Conservation (phyloP, 1,284 basidiomycete genomes). For the Moesziomyces sp. region DNA sequence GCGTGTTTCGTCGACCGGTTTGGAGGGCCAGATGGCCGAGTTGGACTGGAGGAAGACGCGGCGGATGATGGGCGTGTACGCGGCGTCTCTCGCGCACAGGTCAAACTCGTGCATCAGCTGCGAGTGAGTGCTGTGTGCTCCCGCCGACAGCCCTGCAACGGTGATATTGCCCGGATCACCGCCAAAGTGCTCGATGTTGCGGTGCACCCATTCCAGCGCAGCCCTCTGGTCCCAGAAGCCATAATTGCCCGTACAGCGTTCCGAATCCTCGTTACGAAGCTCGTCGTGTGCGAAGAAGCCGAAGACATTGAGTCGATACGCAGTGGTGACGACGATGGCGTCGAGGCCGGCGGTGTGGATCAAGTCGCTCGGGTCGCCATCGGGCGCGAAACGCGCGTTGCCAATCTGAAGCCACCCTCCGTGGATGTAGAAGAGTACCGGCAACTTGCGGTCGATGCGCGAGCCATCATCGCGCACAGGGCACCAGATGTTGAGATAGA, state of each 20-base stretch:
- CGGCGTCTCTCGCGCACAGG: constrained; percentile 4
- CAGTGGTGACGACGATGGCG: constrained; percentile 37
- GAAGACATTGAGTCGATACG: constrained; percentile 47
- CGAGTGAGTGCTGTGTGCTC: constrained; percentile 64
- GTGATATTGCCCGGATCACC: constrained; percentile 63
- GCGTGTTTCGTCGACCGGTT: constrained; percentile 27
- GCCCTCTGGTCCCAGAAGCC: constrained; percentile 54
- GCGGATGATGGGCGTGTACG: constrained; percentile 36
- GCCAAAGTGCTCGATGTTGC: constrained; percentile 60
- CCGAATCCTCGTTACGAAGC: constrained; percentile 24
- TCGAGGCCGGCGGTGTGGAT: constrained; percentile 25
- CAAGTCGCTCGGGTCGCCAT: constrained; percentile 33
- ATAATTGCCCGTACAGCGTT: constrained; percentile 41
- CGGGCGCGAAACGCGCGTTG: constrained; percentile 17
- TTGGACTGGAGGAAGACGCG: constrained; percentile 46
- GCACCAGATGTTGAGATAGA: constrained; percentile 51
- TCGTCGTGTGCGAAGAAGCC: constrained; percentile 47
- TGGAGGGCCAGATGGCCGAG: constrained; percentile 42
- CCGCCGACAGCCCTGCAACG: constrained; percentile 64
- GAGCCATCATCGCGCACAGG: constrained; percentile 15
- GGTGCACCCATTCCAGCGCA: constrained; percentile 55
- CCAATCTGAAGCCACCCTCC: constrained; percentile 52
- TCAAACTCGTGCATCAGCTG: constrained; percentile 65
- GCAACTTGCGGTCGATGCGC: constrained; percentile 7
- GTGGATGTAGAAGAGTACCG: constrained; percentile 49